Conservation (phyloP, 768 basidiomycete genomes). For the Boletus pseudopeckii region DNA sequence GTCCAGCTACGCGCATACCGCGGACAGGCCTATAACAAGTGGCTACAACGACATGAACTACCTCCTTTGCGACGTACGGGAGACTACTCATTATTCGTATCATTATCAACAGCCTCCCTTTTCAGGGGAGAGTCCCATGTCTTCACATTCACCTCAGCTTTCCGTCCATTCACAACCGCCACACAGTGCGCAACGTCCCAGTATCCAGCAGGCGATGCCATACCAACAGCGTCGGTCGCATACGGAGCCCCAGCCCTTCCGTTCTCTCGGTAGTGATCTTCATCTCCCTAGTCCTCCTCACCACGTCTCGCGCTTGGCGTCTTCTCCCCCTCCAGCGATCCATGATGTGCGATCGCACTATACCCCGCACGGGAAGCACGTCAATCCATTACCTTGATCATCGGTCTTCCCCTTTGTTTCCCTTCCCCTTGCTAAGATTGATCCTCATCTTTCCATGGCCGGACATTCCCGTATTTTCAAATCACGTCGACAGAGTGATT, state of each 20-base stretch:
- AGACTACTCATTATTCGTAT: constrained; percentile 49
- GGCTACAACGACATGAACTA: constrained; percentile 49
- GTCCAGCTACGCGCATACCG: constrained; percentile 44
- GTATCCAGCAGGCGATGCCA: constrained; percentile 43
- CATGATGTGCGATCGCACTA: constrained; percentile 36
- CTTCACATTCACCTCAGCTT: constrained; percentile 42
- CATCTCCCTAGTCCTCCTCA: constrained; percentile 47
- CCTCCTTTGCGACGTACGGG: constrained; percentile 43
- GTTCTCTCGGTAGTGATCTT: constrained; percentile 45
- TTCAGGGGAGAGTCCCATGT: constrained; percentile 39
- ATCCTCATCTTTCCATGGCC: constrained; percentile 20
- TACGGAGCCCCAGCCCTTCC: constrained; percentile 54
- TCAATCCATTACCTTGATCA: constrained; percentile 45
- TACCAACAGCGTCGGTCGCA: constrained; percentile 57
- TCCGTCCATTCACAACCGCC: constrained; percentile 35
- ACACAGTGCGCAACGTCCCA: constrained; percentile 35
- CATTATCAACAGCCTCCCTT: constrained; percentile 52
- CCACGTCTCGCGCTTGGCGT: constrained; percentile 39
- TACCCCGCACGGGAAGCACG: constrained; percentile 44
- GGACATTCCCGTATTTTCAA: constrained; percentile 31
- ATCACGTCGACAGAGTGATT: constrained; percentile 26
- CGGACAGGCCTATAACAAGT: constrained; percentile 48
- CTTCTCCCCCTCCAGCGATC: constrained; percentile 40
- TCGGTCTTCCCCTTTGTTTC: constrained; percentile 17
- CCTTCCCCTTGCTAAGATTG: constrained; percentile 16